Evolutionary conservation across 768 basidiomycete genomes (phyloP).

Genomic region (Sarcomyxa edulis): DNA sequence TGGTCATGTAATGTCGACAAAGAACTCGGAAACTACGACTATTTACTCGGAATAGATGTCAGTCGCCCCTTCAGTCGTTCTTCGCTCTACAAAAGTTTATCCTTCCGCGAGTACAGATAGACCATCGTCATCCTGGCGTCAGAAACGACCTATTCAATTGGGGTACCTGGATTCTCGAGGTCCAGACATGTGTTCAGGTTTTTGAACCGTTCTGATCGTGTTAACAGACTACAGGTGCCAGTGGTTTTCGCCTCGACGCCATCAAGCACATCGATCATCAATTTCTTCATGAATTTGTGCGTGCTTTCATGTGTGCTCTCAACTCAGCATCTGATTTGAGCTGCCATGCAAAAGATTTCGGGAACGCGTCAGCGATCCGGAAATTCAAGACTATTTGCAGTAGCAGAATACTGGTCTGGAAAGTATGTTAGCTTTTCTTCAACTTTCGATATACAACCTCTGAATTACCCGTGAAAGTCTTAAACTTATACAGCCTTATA

Average conservation of each 20-base stretch:
- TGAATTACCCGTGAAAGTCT: constrained; percentile 29
- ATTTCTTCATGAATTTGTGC: constrained; percentile 68
- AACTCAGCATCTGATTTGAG: constrained; percentile 1
- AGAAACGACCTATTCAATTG: constrained; percentile 68
- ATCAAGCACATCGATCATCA: constrained; percentile 82
- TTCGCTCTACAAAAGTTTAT: neutral
- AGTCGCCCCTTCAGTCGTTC: constrained; percentile 13
- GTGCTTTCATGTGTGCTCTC: constrained; percentile 12
- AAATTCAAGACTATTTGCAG: constrained; percentile 51
- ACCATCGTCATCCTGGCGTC: constrained; percentile 80
- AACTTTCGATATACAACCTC: neutral
- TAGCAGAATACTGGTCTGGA: constrained; percentile 82
- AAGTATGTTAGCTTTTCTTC: constrained; percentile 37
- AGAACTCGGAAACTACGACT: constrained; percentile 88
- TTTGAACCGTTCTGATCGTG: constrained; percentile 7
- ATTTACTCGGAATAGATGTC: constrained; percentile 71
- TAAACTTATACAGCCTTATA: constrained; percentile 48
- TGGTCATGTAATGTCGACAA: constrained; percentile 81
- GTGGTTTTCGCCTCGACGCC: constrained; percentile 84
- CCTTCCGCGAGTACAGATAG: constrained; percentile 47
- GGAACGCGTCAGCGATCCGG: constrained; percentile 39
- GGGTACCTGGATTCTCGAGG: constrained; percentile 72
- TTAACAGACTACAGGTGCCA: constrained; percentile 56
- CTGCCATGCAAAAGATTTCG: constrained; percentile 42
- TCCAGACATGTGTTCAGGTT: constrained; percentile 8